Percentiles rank a stretch among this genome's conserved stretches.
Conservation (phyloP, 495 filamentous ascomycete genomes). For the Cairneyella variabilis region DNA sequence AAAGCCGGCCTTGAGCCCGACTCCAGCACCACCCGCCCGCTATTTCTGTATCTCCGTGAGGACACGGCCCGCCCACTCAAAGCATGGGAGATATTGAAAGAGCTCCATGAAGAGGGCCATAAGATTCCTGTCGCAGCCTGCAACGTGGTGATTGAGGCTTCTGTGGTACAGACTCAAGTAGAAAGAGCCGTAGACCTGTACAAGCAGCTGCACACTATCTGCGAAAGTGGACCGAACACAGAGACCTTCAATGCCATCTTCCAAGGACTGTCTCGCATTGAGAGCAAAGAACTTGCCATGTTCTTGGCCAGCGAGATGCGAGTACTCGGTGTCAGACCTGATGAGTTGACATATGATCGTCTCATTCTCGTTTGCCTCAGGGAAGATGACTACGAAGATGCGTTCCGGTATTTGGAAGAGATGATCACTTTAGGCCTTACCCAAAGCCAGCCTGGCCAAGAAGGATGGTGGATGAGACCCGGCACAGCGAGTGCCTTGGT, state of each 20-base stretch:
- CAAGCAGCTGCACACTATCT: constrained; percentile 62
- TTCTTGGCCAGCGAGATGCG: constrained; percentile 75
- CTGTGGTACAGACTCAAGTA: constrained; percentile 37
- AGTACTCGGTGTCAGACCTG: constrained; percentile 54
- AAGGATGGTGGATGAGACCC: constrained; percentile 24
- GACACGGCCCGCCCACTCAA: constrained; percentile 30
- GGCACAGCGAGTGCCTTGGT: constrained; percentile 18
- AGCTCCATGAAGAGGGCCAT: constrained; percentile 41
- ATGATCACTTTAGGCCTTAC: constrained; percentile 36
- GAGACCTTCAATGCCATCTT: constrained; percentile 67
- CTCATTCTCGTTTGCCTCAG: constrained; percentile 62
- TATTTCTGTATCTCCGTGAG: constrained; percentile 39
- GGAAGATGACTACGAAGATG: constrained; percentile 49
- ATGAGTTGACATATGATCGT: constrained; percentile 60
- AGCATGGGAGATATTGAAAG: constrained; percentile 51
- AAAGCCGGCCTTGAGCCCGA: constrained; percentile 50
- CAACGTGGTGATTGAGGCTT: constrained; percentile 60
- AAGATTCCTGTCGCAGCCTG: constrained; percentile 51
- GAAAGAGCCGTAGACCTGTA: constrained; percentile 64
- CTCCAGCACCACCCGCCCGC: constrained; percentile 51
- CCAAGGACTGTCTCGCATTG: constrained; percentile 43
- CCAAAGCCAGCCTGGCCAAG: constrained; percentile 4
- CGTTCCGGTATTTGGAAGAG: constrained; percentile 53
- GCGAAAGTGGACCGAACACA: constrained; percentile 51
- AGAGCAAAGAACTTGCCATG: constrained; percentile 51